phyloP scores from a whole-genome alignment of 495 filamentous ascomycete genomes.

The Penicillium arizonense region DNA sequence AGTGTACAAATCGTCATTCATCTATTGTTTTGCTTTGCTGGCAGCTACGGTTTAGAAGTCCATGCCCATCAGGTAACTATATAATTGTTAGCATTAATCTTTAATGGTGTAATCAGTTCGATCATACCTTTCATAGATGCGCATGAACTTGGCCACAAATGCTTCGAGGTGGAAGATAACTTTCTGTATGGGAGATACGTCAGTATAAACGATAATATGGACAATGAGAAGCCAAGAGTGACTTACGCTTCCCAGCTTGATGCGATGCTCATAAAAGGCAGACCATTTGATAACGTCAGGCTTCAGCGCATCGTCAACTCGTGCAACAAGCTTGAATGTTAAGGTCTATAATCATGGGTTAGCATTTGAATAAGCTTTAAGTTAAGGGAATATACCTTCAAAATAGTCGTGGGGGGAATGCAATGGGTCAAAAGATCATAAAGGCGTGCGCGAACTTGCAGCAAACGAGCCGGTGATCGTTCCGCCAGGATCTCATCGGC shows the following conservation, averaged over 20 bases:
- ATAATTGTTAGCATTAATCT: constrained; percentile 17
- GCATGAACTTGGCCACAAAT: constrained; percentile 98
- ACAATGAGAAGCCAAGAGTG: background rate
- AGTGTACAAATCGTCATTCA: constrained; percentile 38
- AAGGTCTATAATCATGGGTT: constrained; percentile 52
- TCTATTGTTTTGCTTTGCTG: constrained; percentile 16
- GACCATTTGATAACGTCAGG: constrained; percentile 92
- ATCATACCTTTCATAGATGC: constrained; percentile 76
- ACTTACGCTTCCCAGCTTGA: constrained; percentile 72
- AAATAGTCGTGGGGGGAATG: constrained; percentile 87
- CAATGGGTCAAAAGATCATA: constrained; percentile 97
- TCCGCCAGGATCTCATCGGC: constrained; percentile 90
- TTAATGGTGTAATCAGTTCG: background rate
- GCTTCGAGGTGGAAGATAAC: constrained; percentile 97
- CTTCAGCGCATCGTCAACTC: constrained; percentile 85
- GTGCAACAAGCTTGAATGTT: constrained; percentile 85
- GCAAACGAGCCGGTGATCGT: constrained; percentile 79
- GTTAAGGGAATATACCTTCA: constrained; percentile 58
- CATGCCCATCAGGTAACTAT: constrained; percentile 86
- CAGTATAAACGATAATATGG: constrained; percentile 7
- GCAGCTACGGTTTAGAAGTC: constrained; percentile 54
- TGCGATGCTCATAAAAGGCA: constrained; percentile 94
- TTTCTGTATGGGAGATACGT: constrained; percentile 53
- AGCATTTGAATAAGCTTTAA: background rate
- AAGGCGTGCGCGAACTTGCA: constrained; percentile 84